These are phyloP conservation scores for Xerocomus nothofagi DNA, from an alignment of 1,284 basidiomycete genomes.

Conservation along the genomic window DNA sequence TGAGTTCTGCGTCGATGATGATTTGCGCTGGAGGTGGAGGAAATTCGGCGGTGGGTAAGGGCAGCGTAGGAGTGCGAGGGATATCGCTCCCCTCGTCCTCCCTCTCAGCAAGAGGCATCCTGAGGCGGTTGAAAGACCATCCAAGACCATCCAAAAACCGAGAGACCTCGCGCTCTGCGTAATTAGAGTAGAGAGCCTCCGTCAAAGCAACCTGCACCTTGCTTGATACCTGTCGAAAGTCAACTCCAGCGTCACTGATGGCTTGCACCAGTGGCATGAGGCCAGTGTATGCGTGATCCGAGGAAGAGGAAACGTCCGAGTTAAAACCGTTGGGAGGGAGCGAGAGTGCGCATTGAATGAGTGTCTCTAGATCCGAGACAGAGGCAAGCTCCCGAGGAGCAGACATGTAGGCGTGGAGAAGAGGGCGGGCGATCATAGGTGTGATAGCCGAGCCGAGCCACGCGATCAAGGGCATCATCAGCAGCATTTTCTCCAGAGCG, in stretches of 20 bases:
- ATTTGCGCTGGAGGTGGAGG: slow-evolving; percentile 21
- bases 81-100: slow-evolving; percentile 2
- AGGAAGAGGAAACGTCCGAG: slow-evolving; percentile 3
- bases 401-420: slow-evolving; percentile 34
- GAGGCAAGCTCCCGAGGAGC: slow-evolving; percentile 24
- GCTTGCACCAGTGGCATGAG: slow-evolving; percentile 25
- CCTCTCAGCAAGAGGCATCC: slow-evolving; percentile 24
- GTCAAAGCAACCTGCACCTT: slow-evolving; percentile 24
- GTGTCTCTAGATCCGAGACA: slow-evolving; percentile 31
- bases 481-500: slow-evolving; percentile 14
- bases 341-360: slow-evolving; percentile 29
- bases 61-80: slow-evolving; percentile 14
- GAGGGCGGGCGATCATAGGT: slow-evolving; percentile 17
- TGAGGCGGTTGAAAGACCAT: slow-evolving; percentile 23
- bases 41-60: slow-evolving; percentile 12
- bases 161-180: slow-evolving; percentile 23
- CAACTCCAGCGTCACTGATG: slow-evolving; percentile 21
- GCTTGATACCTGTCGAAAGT: slow-evolving; percentile 23
- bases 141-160: slow-evolving; percentile 24
- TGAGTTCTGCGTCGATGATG: slow-evolving; percentile 27
- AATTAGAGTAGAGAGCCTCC: slow-evolving; percentile 25
- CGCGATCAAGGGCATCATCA: slow-evolving; percentile 14
- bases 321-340: slow-evolving; percentile 15
- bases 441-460: slow-evolving; percentile 16
- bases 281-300: slow-evolving; percentile 15